Evolutionary conservation across 1,284 basidiomycete species (phyloP), one percentile per base, ranked within the genome.

Genomic region (Rhodotorula sp.): DNA sequence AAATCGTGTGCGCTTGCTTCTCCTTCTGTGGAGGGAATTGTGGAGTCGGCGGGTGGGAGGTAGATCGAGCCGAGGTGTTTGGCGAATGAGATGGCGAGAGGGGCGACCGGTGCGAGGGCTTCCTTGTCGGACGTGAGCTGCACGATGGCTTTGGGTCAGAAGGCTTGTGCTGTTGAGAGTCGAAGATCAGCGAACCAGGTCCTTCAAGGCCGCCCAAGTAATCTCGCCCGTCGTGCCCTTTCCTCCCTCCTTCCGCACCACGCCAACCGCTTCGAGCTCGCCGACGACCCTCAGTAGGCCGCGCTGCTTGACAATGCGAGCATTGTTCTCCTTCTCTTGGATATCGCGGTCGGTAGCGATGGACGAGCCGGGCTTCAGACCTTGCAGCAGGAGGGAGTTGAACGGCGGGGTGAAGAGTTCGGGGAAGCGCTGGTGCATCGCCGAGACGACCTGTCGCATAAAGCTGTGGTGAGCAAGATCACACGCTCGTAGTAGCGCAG

Each of bases 271-370:
- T 3, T 92, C 94, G 46, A 98, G 83, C 80, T 99, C 96, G 0
- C 92, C 88, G 71, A 90, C 89, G 47, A 95, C 88, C 61, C 95
- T 87, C 60, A 98, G 82, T 16, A 95, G 82, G 1, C 91, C 89
- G 26, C 94, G 86, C 80, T 98, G 94, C 47, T 90, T 88, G 3
- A 86, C 78, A 20, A 99, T 83, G 34, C 95, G 85, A 22, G 87
- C 82, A 62, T 86, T 84, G 74, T 99, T 95, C 70, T 99, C 96
- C 80, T 93, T 95, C 79, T 99, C 96, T 63, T 88, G 87, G 77
- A 97, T 91, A 75, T 96, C 93, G 1, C 84, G 81, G 22, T 86
- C 81, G 48, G 90, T 78, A 22, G 84, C 59, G 63, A 66, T 47
- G 65, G 80, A 66, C 54, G 60, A 55, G 0, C 90, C 86, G 9